Evolutionary conservation across 2,329 filamentous ascomycete genomes (phyloP), one percentile per base, ranked within the genome.

Genomic region (Alternaria sp.): DNA sequence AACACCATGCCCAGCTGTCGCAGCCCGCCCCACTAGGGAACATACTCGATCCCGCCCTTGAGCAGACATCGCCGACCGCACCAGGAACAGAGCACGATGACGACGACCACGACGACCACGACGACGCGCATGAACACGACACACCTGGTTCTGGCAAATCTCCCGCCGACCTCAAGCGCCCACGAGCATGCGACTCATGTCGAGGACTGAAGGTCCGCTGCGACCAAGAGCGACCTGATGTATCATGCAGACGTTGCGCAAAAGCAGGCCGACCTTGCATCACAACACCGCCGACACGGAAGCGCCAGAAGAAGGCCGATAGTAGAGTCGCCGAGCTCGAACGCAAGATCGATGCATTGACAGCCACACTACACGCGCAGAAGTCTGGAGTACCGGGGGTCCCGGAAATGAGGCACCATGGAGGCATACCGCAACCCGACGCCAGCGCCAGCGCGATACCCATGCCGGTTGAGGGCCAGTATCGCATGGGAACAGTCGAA

Each of bases 261-360:
- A 97, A 96, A 81, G 92, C 93, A 3, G 88, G 89, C n/a, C 85
- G 93, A 41, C 85, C 85, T 66, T 97, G 94, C 65, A 75, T 80
- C 54, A 81, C 79, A 65, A 96, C 93, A 1, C 88, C 89, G 66
- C 92, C 88, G 1, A 88, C 85, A 14, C 81, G 93, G 44, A 97
- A 96, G 81, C 86, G 94, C 47, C 92, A 95, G 83, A 97, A 95
- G 84, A 97, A 97, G 84, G 94, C 92, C 58, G 94, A 97, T 78
- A 95, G 89, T 69, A 87, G 93, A 55, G 94, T 97, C 12, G 91
- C 93, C 9, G 94, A 97, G 83, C 85, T 97, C 55, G 94, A 97
- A 84, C 93, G 91, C 84, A 96, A 96, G 83, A 95, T 97, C 67
- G 93, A 97, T 82, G 92, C 91, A 9, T 79, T 97, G 76, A 97